A percentile compares a stretch with the other conserved stretches of the same genome.
phyloP scores from a whole-genome alignment of 2,329 filamentous ascomycete species.

The Talaromyces sp. region DNA sequence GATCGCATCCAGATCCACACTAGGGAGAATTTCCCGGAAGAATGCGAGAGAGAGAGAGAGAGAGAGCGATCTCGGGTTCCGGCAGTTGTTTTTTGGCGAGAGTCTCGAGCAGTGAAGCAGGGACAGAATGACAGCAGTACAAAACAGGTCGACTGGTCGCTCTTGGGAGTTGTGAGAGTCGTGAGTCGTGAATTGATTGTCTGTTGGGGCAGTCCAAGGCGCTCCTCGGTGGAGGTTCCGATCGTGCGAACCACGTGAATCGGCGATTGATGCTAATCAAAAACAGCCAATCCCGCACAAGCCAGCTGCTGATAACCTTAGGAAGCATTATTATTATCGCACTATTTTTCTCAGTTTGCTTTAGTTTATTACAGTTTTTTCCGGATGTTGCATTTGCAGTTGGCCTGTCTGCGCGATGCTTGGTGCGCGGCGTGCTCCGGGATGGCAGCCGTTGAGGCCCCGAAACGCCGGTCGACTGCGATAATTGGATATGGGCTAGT shows the following conservation, averaged over 20 bases:
- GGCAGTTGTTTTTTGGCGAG: neutral
- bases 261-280: neutral
- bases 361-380: too few species aligned
- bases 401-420: neutral
- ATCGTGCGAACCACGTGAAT: neutral
- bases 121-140: neutral
- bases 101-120: neutral
- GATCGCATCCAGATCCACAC: neutral
- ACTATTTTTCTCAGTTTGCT: too few species aligned
- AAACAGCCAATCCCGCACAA: neutral
- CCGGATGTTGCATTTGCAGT: too few species aligned
- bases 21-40: neutral
- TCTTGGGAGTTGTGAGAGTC: neutral
- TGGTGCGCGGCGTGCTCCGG: neutral
- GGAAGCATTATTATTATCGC: too few species aligned
- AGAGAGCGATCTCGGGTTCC: neutral
- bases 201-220: neutral
- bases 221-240: neutral
- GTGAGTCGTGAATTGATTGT: neutral
- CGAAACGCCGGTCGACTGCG: neutral
- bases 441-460: neutral
- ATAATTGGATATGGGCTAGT: neutral
- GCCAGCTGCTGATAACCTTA: too few species aligned
- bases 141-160: neutral
- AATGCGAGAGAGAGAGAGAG: neutral